Base-by-base conservation (phyloP, 768 basidiomycete species). In the Botryobasidium botryosum region DNA sequence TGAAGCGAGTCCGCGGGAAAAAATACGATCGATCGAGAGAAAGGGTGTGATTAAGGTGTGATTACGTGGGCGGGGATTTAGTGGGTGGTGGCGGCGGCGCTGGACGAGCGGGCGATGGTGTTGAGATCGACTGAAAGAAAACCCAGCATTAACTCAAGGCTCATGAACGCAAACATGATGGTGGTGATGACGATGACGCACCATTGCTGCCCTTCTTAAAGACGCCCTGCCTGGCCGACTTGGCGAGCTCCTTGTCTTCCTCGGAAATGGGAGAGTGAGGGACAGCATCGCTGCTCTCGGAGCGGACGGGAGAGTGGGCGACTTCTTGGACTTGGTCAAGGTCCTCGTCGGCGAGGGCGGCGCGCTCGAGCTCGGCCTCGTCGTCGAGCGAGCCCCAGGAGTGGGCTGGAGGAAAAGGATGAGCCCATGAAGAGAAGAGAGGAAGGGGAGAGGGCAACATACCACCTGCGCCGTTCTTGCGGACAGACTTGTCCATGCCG, bases 401-500 rank as follows among this genome's bases (percentile, higher is more conserved):
- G 35, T 45, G 44, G n/a, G 44, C n/a, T n/a, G n/a, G n/a, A n/a
- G n/a, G n/a, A n/a, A n/a, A n/a, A n/a, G n/a, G n/a, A n/a, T n/a
- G n/a, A n/a, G n/a, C n/a, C n/a, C n/a, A n/a, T n/a, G n/a, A n/a
- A n/a, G n/a, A n/a, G n/a, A n/a, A n/a, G n/a, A n/a, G n/a, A n/a
- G n/a, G n/a, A n/a, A n/a, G n/a, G n/a, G n/a, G n/a, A n/a, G n/a
- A n/a, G n/a, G n/a, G n/a, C n/a, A n/a, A n/a, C n/a, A n/a, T n/a
- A n/a, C n/a, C 44, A 7, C 44, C 44, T 27, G 24, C 44, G 21
- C 44, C 44, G 35, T 23, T 6, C 35, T 45, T 45, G 33, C 44
- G 44, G 33, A 45, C 12, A 20, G 44, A 45, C 44, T 37, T 45
- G 44, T 45, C 44, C 44, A 45, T 45, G 35, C 44, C 44, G 24